phyloP scores from a whole-genome alignment of 2,329 filamentous ascomycete genomes.

The Fusarium subglutinans region DNA sequence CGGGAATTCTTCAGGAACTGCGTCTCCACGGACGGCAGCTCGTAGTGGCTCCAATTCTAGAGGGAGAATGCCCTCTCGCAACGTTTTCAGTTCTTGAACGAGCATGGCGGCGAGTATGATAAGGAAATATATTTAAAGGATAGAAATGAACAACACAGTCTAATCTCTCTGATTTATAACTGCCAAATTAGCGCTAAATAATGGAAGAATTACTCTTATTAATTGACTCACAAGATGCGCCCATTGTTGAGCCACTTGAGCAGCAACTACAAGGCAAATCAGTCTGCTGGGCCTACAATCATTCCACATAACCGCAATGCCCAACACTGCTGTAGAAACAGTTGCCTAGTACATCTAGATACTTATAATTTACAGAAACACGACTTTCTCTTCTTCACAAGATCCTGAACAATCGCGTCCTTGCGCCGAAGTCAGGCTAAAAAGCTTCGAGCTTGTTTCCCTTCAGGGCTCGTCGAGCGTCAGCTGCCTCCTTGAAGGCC shows the following conservation, averaged over 20 bases:
- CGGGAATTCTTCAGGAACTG: not conserved
- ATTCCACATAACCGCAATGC: too few species aligned
- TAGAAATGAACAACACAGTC: not conserved
- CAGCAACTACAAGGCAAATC: not conserved
- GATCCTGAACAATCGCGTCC: not conserved
- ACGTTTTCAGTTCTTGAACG: not conserved
- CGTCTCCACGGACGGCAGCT: not conserved
- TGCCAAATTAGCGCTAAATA: not conserved
- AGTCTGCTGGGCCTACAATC: not conserved
- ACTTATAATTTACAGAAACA: not conserved
- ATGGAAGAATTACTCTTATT: not conserved
- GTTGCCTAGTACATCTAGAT: not conserved
- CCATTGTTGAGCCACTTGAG: not conserved
- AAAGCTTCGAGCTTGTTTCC: not conserved
- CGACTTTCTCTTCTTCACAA: not conserved
- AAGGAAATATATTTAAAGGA: not conserved
- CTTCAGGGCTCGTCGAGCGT: not conserved
- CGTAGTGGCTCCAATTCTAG: not conserved
- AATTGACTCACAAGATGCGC: not conserved
- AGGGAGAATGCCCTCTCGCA: not conserved
- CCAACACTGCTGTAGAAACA: rapidly evolving
- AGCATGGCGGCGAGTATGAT: not conserved
- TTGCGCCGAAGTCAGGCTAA: not conserved
- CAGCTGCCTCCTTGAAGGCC: not conserved
- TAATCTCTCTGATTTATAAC: not conserved